phyloP scores from a whole-genome alignment of 2,329 filamentous ascomycete genomes.

The Fusarium sp. region DNA sequence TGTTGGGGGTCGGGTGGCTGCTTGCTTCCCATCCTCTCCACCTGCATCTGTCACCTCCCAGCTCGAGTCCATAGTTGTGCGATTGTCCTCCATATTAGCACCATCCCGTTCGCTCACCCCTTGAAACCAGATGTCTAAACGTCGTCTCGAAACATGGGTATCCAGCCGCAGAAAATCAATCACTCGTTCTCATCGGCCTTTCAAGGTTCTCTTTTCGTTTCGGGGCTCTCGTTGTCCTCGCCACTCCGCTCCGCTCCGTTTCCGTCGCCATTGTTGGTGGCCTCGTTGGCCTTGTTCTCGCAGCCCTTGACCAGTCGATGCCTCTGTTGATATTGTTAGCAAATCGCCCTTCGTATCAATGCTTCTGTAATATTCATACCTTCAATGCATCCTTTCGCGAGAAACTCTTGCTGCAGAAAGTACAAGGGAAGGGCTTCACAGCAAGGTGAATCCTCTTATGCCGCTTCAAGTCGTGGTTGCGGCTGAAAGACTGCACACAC shows the following conservation, averaged over 20 bases:
- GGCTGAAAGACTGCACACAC: constrained; percentile 93
- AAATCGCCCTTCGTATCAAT: neutral
- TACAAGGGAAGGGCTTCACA: constrained; percentile 95
- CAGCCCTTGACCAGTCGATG: constrained; percentile 76
- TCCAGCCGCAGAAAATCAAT: constrained; percentile 21
- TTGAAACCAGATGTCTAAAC: constrained; percentile 5
- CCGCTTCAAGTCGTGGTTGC: constrained; percentile 95
- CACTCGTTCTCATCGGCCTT: constrained; percentile 7
- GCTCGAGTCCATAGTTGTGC: neutral
- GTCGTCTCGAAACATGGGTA: constrained; percentile 29
- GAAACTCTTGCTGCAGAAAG: constrained; percentile 94
- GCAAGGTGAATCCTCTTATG: constrained; percentile 96
- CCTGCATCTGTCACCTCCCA: neutral
- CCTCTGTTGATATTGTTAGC: constrained; percentile 56
- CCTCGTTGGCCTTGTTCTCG: constrained; percentile 52
- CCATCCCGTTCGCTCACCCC: neutral
- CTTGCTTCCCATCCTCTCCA: neutral
- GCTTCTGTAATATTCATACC: constrained; percentile 65
- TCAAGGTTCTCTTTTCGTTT: constrained; percentile 42
- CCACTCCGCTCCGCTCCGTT: constrained; percentile 39
- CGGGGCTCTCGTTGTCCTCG: constrained; percentile 42
- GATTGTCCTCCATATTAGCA: constrained; percentile 1
- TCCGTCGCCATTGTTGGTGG: constrained; percentile 38
- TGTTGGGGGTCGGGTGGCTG: neutral
- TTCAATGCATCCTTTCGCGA: constrained; percentile 96